Base-by-base conservation (phyloP, 176 grass and related monocot genomes). In the Ampelocalamus luodianensis region DNA sequence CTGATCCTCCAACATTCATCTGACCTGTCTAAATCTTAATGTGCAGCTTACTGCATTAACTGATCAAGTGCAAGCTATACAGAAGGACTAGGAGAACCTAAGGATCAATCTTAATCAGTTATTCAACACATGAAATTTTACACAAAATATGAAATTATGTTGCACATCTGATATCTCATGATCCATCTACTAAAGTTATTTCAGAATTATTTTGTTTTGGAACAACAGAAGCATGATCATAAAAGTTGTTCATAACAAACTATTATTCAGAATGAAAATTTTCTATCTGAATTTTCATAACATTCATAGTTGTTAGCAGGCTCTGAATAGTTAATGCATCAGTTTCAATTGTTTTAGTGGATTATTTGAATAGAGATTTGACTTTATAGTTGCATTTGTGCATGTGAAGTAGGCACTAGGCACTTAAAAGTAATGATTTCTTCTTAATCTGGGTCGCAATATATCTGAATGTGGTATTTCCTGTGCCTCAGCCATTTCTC, bases 1-100 rank as follows among this genome's bases (percentile, higher is more conserved):
- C 1, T 34, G 26, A 74, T n/a, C 34, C 56, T 78, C n/a, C 13
- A 71, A 62, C 24, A 56, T 73, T 79, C 2, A 72, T 34, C 16
- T 59, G 23, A 37, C 29, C 5, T 78, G 1, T 49, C 40, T 61
- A 10, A 40, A 34, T 10, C 12, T 55, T 26, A 8, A 68, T 64
- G 13, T 73, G 15, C 67, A 94, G 93, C 42, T 92, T 65, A 81
- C 79, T 53, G 68, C 84, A 32, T 49, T 93, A 49, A 75, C 51
- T 37, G 81, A 45, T 40, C 62, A 92, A 90, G 83, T 95, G 12
- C 50, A 94, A 83, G 87, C 77, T 26, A 78, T 98, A 66, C 86
- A 86, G 38, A 94, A 87, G 43, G 91, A 98, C 64, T 95, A 94
- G 80, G 93, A 98, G 54, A 49, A 88, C 71, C 42, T 95, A 13